These are phyloP conservation scores for Aspergillus bertholletiae DNA, from an alignment of 495 filamentous ascomycete genomes.

Conservation along the genomic window DNA sequence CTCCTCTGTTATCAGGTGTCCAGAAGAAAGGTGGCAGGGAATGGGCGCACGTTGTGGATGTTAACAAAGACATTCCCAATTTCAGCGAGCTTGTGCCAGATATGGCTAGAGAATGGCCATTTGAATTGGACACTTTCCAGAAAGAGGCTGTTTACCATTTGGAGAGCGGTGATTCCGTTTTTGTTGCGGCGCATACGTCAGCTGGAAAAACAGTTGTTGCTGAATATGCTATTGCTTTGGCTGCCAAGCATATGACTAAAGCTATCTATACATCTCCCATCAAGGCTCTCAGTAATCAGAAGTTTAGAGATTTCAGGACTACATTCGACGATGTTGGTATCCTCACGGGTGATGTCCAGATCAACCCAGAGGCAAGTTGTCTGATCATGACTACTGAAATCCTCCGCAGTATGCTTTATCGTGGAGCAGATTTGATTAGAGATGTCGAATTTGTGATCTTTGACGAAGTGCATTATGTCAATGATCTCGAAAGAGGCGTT, in stretches of 20 bases:
- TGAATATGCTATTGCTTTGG: conserved; percentile 95
- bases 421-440: conserved; percentile 91
- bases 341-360: conserved; percentile 95
- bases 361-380: conserved; percentile 95
- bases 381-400: conserved; percentile 99
- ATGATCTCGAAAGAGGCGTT: conserved; percentile 93
- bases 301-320: conserved; percentile 90
- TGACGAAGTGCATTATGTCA: conserved; percentile 98
- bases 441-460: conserved; percentile 99
- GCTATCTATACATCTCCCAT: conserved; percentile 99
- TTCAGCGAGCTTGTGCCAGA: conserved; percentile 91
- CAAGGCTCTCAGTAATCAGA: conserved; percentile 97
- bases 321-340: conserved; percentile 95
- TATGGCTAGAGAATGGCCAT: conserved; percentile 94
- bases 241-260: conserved; percentile 97
- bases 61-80: conserved; percentile 85
- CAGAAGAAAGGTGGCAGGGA: conserved; percentile 73
- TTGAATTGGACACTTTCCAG: conserved; percentile 96
- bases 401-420: conserved; percentile 94
- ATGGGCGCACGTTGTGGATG: conserved; percentile 98
- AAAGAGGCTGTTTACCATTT: conserved; percentile 98
- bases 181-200: conserved; percentile 98
- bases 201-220: conserved; percentile 98
- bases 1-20: conserved; percentile 65
- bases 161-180: conserved; percentile 94